These are phyloP conservation scores for Boeremia lycopersici DNA, from an alignment of 2,329 filamentous ascomycete genomes.

Conservation along the genomic window DNA sequence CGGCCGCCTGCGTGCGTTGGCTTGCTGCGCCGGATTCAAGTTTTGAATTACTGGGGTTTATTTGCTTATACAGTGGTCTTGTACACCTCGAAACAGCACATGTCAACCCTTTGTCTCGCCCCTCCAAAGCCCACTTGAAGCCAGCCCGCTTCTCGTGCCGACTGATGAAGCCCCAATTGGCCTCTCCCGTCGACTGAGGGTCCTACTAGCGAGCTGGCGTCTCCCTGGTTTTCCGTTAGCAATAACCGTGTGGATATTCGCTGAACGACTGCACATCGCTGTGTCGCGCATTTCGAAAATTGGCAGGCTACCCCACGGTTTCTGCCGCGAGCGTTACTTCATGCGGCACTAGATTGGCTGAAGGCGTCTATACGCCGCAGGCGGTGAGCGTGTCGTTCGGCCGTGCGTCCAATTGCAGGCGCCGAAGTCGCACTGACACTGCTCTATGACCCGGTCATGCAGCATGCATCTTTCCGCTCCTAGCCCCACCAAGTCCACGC, in stretches of 20 bases:
- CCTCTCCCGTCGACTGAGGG: constrained; percentile 3
- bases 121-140: constrained; percentile 24
- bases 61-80: constrained; percentile 20
- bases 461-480: constrained; percentile 39
- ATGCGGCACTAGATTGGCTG: constrained; percentile 25
- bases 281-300: constrained; percentile 39
- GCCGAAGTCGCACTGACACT: constrained; percentile 39
- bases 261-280: constrained; percentile 24
- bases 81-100: constrained; percentile 22
- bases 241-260: constrained; percentile 28
- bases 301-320: constrained; percentile 46
- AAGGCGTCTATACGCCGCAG: constrained; percentile 22
- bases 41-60: constrained; percentile 24
- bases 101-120: constrained; percentile 26
- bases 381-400: constrained; percentile 33
- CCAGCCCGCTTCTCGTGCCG: constrained; percentile 14
- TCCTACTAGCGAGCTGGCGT: constrained; percentile 11
- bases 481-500: constrained; percentile 41
- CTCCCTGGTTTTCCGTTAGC: constrained; percentile 18
- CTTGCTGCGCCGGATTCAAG: constrained; percentile 26
- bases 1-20: constrained; percentile 24
- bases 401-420: constrained; percentile 31
- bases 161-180: constrained; percentile 22
- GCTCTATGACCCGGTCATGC: constrained; percentile 28
- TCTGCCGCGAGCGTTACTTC: constrained; percentile 39